Evolutionary conservation across 148 eudicot genomes (phyloP), one percentile per base, ranked within the genome.

Genomic region (Fagopyrum tataricum): DNA sequence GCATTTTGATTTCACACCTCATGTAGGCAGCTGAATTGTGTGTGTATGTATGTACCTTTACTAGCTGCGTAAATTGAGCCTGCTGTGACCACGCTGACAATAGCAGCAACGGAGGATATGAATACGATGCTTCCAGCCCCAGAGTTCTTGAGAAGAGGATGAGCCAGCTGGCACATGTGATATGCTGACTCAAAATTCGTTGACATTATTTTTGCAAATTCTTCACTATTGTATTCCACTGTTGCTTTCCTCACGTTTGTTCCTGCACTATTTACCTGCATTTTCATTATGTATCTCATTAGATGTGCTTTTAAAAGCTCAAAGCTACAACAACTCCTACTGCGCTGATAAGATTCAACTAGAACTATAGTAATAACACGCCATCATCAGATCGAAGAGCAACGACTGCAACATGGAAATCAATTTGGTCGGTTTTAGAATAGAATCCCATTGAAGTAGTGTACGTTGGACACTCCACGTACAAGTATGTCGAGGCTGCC

Each of bases 401-500:
- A n/a, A n/a, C n/a, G n/a, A 46, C 49, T 9, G 12, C 8, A 1
- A 6, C 0, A 46, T 46, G 17, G 3, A 13, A 26, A n/a, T n/a
- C n/a, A n/a, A n/a, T n/a, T n/a, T n/a, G 67, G 39, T 26, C n/a
- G n/a, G n/a, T n/a, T n/a, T n/a, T n/a, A n/a, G 4, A 37, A 7
- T n/a, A 55, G 26, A 70, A 84, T 96, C n/a, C n/a, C n/a, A n/a
- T n/a, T n/a, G n/a, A n/a, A n/a, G n/a, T n/a, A n/a, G n/a, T n/a
- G n/a, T n/a, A n/a, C n/a, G n/a, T n/a, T n/a, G n/a, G n/a, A n/a
- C n/a, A n/a, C n/a, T n/a, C n/a, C n/a, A n/a, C n/a, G 77, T 77
- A 94, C 97, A 77, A 94, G 96, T 76, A 94, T 87, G 75, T 91
- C 81, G 74, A 94, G 97, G 73, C 88, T 94, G 67, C 97, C 97